Evolutionary conservation across 1,139 yeast genomes (phyloP).

Genomic region (Candida dubliniensis): DNA sequence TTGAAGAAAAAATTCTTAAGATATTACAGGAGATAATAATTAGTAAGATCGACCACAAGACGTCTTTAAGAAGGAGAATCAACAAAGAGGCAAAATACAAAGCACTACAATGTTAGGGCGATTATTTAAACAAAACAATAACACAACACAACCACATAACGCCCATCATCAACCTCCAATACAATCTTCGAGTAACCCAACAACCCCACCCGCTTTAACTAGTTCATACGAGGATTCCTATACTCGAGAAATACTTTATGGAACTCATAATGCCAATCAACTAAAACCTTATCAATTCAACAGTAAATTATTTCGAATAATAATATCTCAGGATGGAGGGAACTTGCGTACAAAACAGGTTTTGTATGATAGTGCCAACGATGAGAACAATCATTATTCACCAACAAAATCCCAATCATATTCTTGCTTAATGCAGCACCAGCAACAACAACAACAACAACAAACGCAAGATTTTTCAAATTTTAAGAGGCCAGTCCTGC

Average conservation of each 20-base stretch:
- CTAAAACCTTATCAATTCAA: constrained; percentile 34
- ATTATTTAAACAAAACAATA: constrained; percentile 26
- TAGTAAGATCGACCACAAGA: too few relatives aligned
- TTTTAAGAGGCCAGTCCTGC: constrained; percentile 4
- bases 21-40: too few relatives aligned
- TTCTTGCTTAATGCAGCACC: background rate
- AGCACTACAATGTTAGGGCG: constrained; percentile 27
- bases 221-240: constrained; percentile 42
- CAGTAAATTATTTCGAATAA: constrained; percentile 39
- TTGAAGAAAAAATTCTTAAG: too few relatives aligned
- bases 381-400: constrained; percentile 7
- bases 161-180: constrained; percentile 10
- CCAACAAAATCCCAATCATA: background rate
- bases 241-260: constrained; percentile 44
- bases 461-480: constrained; percentile 7
- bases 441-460: constrained; percentile 7
- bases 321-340: constrained; percentile 56
- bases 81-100: too few relatives aligned
- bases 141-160: constrained; percentile 8
- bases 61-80: too few relatives aligned
- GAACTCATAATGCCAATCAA: constrained; percentile 33
- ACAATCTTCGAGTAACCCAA: constrained; percentile 4
- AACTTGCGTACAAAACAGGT: constrained; percentile 48
- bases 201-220: constrained; percentile 13
- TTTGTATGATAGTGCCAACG: constrained; percentile 45